Evolutionary conservation across 139 green algal species (phyloP).

Genomic region (Chlamydomonas eustigma): DNA sequence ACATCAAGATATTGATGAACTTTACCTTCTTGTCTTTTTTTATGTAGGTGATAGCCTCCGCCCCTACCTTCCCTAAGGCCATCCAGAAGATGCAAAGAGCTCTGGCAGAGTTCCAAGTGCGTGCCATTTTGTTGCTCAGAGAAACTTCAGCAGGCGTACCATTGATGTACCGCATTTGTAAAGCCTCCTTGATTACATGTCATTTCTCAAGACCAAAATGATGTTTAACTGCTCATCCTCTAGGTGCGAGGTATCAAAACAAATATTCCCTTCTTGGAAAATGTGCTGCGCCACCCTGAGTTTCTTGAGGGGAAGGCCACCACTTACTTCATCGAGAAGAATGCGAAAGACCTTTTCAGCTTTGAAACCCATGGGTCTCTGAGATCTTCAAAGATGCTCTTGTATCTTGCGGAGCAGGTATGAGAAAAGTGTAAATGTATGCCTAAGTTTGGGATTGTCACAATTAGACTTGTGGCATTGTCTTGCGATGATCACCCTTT

Average conservation of each 20-base stretch:
- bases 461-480: no score
- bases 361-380: constrained; percentile 47
- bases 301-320: constrained; percentile 68
- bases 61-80: constrained; percentile 65
- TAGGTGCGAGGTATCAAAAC: constrained; percentile 88
- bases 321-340: constrained; percentile 82
- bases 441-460: no score
- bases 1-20: no score
- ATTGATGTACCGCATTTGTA: not conserved
- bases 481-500: no score
- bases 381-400: constrained; percentile 61
- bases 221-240: no score
- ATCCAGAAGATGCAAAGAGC: constrained; percentile 86
- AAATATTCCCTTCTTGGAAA: constrained; percentile 89
- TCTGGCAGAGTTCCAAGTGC: constrained; percentile 80
- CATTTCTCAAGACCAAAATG: no score
- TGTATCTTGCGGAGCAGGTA: constrained; percentile 63
- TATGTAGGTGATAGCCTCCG: constrained; percentile 52
- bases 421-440: not conserved
- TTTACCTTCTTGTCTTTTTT: constrained; percentile 23
- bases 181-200: no score
- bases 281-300: constrained; percentile 82
- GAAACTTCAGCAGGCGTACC: not conserved
- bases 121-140: not conserved
- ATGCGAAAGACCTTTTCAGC: constrained; percentile 65